Evolutionary conservation across 805 yeast species (phyloP), one percentile per base, ranked within the genome.

Genomic region (Cyberlindnera galapagoensis): DNA sequence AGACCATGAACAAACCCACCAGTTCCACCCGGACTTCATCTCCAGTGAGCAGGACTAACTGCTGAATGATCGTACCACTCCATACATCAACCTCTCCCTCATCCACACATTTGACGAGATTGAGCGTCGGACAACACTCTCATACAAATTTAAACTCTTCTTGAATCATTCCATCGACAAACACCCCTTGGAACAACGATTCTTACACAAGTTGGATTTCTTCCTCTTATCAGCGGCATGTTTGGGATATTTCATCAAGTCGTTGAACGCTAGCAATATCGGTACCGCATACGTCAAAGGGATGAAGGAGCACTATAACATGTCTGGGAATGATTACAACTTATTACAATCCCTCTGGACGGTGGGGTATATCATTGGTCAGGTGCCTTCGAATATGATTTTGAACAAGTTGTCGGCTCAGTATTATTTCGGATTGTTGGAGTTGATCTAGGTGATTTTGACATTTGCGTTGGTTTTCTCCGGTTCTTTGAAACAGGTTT

Each of bases 351-450:
- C 72, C 1, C 38, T 60, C 21, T 68, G 65, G 63, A 62, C 73
- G 1, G 63, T 63, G n/a, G 75, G 75, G 5, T 69, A 69, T 35
- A 59, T 67, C 24, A 44, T 69, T 28, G 73, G 73, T 2, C 69
- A 63, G 35, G 52, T 68, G 16, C 74, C 74, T 6, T 60, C 71
- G 1, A 61, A 61, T 23, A 43, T 54, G 32, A 46, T 68, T 11
- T 44, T 66, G 24, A 65, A 59, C 18, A 25, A 29, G 18, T 15
- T 34, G 11, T 39, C 66, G 6, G 67, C 69, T 9, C 43, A 70
- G 18, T 65, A 51, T 38, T 67, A 62, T 34, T 47, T 69, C 24
- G 70, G 68, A 4, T 50, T 54, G 3, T 42, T 66, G 28, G 71
- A 69, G 43, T 28, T 68, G 9, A 30, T 56, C 11, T 69, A 74